Percentiles rank a stretch among this genome's conserved stretches.
Conservation (phyloP, 2,329 filamentous ascomycete species). For the Ophiocordyceps australis region DNA sequence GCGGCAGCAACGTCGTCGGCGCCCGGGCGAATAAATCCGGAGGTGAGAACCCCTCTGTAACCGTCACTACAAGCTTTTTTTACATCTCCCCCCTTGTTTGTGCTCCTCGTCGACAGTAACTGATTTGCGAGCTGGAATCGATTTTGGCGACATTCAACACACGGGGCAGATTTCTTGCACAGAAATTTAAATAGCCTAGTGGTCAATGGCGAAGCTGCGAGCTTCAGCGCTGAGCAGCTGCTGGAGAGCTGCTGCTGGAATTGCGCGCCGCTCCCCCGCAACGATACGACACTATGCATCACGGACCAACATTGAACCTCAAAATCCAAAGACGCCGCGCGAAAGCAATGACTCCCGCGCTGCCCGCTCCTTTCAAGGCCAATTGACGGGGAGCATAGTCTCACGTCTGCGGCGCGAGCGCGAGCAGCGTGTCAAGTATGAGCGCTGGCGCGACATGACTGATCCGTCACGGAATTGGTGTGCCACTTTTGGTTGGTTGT, state of each 20-base stretch:
- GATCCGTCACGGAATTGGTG: slow-evolving; percentile 27
- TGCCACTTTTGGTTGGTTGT: slow-evolving; percentile 32
- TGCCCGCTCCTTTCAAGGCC: slow-evolving; percentile 32
- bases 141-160: too few species aligned
- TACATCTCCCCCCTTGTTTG: too few species aligned
- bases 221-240: slow-evolving; percentile 13
- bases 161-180: too few species aligned
- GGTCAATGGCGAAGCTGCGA: slow-evolving; percentile 15
- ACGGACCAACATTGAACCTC: slow-evolving; percentile 17
- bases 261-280: slow-evolving; percentile 7
- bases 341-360: slow-evolving; percentile 18
- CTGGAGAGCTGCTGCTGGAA: slow-evolving; percentile 1
- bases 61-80: too few species aligned
- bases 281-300: slow-evolving; percentile 12
- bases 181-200: too few species aligned
- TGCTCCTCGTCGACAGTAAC: too few species aligned
- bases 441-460: slow-evolving; percentile 19
- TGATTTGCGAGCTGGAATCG: too few species aligned
- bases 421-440: slow-evolving; percentile 31
- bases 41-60: too few species aligned
- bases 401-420: slow-evolving; percentile 34
- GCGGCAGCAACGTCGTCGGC: too few species aligned
- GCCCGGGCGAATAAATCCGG: too few species aligned
- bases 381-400: slow-evolving; percentile 40
- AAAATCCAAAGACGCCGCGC: slow-evolving; percentile 11